Evolutionary conservation across 1,284 basidiomycete genomes (phyloP), one percentile per base, ranked within the genome.

Genomic region (Sporisorium graminicola): DNA sequence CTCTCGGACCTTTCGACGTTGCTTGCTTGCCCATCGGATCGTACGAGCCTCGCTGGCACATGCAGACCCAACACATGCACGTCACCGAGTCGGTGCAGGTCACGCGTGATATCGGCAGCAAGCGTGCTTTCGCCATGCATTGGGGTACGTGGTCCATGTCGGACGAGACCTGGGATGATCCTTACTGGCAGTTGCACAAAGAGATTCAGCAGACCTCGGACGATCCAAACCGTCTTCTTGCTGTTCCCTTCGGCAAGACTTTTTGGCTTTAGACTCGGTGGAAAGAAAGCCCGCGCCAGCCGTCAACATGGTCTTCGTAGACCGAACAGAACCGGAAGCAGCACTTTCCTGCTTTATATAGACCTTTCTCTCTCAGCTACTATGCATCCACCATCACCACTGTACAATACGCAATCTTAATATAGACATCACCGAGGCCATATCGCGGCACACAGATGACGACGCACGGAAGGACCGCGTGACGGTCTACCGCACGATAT

Each of bases 91-190:
- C 80, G 22, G 66, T 81, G 3, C 63, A 67, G 16, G 81, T 80
- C 16, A 79, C 80, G 2, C 55, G 51, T 5, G 82, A 83, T 37
- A 63, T 83, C 14, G 79, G 82, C 40, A 78, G 80, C 40, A 65
- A 65, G 52, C 65, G 66, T 20, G 68, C 61, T 8, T 79, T 80
- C 33, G 87, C 85, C 7, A 87, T 88, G 49, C 87, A 88, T 73
- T 88, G 86, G 86, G 87, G 87, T 5, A 88, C 88, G 0, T 88
- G 87, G 87, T 77, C 86, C 55, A 87, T 88, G 86, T 83, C 81
- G 44, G 87, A 82, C 43, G 81, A 82, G 60, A 57, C 55, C 10
- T 82, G 81, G 81, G 71, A 79, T 31, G 80, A 78, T 27, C 80
- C 81, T 1, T 72, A 66, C 27, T 46, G 61, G 46, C 67, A 80